These are phyloP conservation scores for Trametes coccinea DNA, from an alignment of 768 basidiomycete species.

Conservation along the genomic window DNA sequence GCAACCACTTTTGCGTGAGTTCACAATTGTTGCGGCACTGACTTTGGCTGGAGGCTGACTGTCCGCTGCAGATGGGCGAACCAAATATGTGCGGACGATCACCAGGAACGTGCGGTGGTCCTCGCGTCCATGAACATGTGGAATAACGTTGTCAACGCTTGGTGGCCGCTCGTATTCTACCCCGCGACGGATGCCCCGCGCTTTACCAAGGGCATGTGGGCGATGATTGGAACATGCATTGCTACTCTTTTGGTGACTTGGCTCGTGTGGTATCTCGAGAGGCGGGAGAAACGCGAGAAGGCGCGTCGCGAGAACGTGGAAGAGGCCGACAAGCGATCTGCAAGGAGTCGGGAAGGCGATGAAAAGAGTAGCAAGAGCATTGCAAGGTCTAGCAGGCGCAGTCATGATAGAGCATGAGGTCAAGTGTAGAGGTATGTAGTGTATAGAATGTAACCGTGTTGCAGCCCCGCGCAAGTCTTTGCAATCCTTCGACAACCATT, in stretches of 20 bases:
- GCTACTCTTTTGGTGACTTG: constrained; percentile 59
- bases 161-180: constrained; percentile 73
- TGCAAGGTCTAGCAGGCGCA: constrained; percentile 1
- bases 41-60: not conserved
- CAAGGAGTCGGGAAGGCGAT: not conserved
- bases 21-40: not conserved
- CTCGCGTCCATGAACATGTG: constrained; percentile 82
- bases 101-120: constrained; percentile 67
- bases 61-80: constrained; percentile 67
- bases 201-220: constrained; percentile 68
- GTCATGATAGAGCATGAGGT: constrained; percentile 7
- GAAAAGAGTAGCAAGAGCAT: constrained; percentile 8
- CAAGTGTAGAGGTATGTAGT: not conserved
- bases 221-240: constrained; percentile 59
- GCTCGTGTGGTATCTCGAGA: constrained; percentile 57
- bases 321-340: not conserved
- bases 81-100: constrained; percentile 69
- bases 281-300: constrained; percentile 33
- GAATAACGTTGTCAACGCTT: constrained; percentile 67
- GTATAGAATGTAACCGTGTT: not conserved
- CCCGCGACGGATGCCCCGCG: constrained; percentile 70
- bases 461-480: not conserved
- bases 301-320: not conserved
- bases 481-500: not conserved
- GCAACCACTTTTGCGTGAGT: constrained; percentile 73